Conservation (phyloP, 2,329 filamentous ascomycete species). For the Akanthomyces muscarius region DNA sequence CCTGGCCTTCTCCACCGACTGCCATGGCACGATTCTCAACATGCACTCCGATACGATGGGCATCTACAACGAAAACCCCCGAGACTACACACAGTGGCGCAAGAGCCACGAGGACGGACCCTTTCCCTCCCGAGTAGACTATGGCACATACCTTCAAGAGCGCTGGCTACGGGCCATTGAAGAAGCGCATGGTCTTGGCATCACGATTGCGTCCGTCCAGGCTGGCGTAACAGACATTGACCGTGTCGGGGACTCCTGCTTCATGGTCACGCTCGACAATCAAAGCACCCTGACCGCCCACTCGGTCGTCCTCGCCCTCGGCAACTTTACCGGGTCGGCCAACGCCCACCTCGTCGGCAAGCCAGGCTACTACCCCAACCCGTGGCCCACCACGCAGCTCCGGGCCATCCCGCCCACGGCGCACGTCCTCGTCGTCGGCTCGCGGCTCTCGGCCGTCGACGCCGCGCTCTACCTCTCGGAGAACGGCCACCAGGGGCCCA, state of each 20-base stretch:
- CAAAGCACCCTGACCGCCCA: background rate
- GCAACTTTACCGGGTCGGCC: slow-evolving; percentile 11
- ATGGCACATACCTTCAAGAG: slow-evolving; percentile 7
- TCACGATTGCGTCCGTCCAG: background rate
- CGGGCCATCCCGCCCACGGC: background rate
- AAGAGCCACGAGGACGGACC: slow-evolving; percentile 9
- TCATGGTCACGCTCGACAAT: background rate
- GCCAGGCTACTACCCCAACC: slow-evolving; percentile 14
- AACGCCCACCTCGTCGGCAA: slow-evolving; percentile 10
- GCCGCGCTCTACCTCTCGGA: slow-evolving; percentile 10
- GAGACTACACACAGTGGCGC: slow-evolving; percentile 17
- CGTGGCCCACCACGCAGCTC: slow-evolving; percentile 14
- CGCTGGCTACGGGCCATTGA: slow-evolving; percentile 1
- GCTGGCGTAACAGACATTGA: slow-evolving; percentile 1
- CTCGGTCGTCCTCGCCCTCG: slow-evolving; percentile 8
- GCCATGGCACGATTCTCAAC: slow-evolving; percentile 15
- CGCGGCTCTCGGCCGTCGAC: slow-evolving; percentile 13
- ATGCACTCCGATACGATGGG: slow-evolving; percentile 18
- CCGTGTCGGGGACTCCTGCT: background rate
- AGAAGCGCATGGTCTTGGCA: background rate
- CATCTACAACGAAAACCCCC: slow-evolving; percentile 11
- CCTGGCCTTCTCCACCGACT: slow-evolving; percentile 14
- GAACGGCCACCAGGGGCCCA: slow-evolving; percentile 11
- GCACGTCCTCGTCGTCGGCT: slow-evolving; percentile 11
- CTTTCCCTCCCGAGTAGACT: slow-evolving; percentile 14